Conservation (phyloP, 2,329 filamentous ascomycete species). For the Clathrospora elynae region DNA sequence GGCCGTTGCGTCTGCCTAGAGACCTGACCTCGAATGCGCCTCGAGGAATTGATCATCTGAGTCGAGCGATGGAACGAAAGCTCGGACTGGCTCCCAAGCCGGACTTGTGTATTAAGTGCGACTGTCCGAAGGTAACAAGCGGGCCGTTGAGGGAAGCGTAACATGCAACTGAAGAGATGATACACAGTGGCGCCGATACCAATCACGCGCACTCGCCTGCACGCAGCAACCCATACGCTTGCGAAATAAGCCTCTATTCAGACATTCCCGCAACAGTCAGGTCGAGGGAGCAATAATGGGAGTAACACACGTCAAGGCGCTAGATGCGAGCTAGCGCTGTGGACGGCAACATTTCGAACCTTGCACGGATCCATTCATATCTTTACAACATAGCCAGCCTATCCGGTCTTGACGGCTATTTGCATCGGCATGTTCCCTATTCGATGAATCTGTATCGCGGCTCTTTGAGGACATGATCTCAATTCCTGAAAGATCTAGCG, state of each 20-base stretch:
- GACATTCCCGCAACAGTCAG: background rate
- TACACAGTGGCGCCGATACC: constrained; percentile 8
- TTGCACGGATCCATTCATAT: constrained; percentile 4
- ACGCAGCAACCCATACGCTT: constrained; percentile 4
- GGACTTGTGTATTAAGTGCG: constrained; percentile 7
- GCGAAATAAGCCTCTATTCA: background rate
- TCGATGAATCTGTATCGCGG: constrained; percentile 2
- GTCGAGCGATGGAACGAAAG: constrained; percentile 3
- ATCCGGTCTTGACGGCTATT: constrained; percentile 2
- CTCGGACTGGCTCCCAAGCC: background rate
- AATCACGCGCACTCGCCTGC: constrained; percentile 9
- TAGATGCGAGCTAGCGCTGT: constrained; percentile 3
- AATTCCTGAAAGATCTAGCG: constrained; percentile 2
- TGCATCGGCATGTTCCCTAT: background rate
- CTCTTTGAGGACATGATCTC: background rate
- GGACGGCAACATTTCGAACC: constrained; percentile 8
- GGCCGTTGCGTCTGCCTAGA: background rate
- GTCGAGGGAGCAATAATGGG: background rate
- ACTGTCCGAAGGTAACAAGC: constrained; percentile 5
- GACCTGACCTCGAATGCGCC: background rate
- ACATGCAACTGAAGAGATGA: constrained; percentile 5
- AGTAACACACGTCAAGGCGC: constrained; percentile 9
- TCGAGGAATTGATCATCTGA: background rate
- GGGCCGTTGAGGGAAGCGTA: constrained; percentile 11
- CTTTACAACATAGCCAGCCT: constrained; percentile 1